Evolutionary conservation across 177 flowering plant species (phyloP), one percentile per base, ranked within the genome.

Genomic region (Vitis hybrid): DNA sequence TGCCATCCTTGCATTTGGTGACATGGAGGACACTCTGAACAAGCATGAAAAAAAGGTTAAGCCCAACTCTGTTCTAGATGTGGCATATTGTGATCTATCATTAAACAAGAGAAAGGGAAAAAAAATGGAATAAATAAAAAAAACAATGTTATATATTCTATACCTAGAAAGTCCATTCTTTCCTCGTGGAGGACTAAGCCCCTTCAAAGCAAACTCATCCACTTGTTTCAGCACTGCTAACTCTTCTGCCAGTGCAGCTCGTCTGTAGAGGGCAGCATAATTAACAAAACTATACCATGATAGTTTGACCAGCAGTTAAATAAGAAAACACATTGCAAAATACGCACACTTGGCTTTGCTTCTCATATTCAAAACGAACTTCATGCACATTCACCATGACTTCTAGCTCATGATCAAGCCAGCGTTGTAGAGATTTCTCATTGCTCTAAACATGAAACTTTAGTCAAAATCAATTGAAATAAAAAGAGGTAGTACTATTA

Each of bases 371-470:
- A 47, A 74, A 80, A 77, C 95, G 97, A 79, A 96, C 99, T 90
- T 96, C 99, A 82, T 94, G 99, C 75, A 94, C 95, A 76, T 96
- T 92, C 76, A 96, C 99, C 92, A 91, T 87, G 69, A 95, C 99
- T 81, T 92, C 99, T 24, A 96, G 88, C 88, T 96, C 99, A 76
- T 96, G 97, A 71, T 94, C 98, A 77, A 96, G 92, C 99, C 97
- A 94, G 14, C 95, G 88, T 71, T 90, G 98, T 62, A 96, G 84
- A 69, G 91, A 79, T 77, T 96, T 96, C 72, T 96, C 99, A 77
- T 96, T 89, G 75, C 71, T 84, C 97, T 94, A 76, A 38, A 74
- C 13, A 77, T 63, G 66, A n/a, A 71, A 54, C 20, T 55, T 10
- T 38, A 49, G 44, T 47, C 65, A 52, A 69, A 63, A 33, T 53